Conservation (phyloP, 2,329 filamentous ascomycete genomes). For the Hypoxylon sp. region DNA sequence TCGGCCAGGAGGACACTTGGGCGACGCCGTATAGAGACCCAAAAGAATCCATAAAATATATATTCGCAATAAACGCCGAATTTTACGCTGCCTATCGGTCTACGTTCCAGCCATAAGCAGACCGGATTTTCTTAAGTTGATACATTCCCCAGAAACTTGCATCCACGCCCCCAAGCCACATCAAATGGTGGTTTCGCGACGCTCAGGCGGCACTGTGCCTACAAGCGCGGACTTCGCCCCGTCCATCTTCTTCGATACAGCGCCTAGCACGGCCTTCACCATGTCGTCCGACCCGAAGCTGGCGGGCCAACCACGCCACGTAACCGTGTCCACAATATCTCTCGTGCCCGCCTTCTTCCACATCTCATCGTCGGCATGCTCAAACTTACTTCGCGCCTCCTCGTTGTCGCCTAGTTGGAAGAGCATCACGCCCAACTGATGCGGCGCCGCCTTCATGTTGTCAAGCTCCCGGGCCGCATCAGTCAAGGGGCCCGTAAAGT, state of each 20-base stretch:
- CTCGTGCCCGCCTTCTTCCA: conserved; percentile 42
- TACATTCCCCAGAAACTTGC: background rate
- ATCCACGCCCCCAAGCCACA: background rate
- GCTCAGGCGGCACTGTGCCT: conserved; percentile 41
- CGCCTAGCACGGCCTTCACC: conserved; percentile 46
- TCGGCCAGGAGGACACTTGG: background rate
- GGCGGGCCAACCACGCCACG: conserved; percentile 48
- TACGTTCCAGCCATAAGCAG: conserved; percentile 1
- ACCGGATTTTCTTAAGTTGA: background rate
- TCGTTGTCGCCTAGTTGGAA: conserved; percentile 51
- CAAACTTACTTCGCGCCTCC: conserved; percentile 45
- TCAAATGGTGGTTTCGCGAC: conserved; percentile 43
- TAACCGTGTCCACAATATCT: conserved; percentile 50
- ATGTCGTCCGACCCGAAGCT: conserved; percentile 47
- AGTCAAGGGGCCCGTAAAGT: conserved; percentile 44
- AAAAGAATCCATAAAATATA: background rate
- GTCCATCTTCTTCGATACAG: conserved; percentile 49
- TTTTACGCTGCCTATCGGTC: conserved; percentile 2
- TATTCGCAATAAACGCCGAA: conserved; percentile 4
- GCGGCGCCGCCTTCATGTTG: conserved; percentile 38
- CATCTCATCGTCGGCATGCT: conserved; percentile 49
- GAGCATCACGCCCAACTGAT: conserved; percentile 61
- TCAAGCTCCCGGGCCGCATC: conserved; percentile 43
- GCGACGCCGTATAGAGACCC: background rate
- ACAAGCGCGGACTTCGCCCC: conserved; percentile 44